A percentile compares a stretch with the other conserved stretches of the same genome.
These are phyloP conservation scores for Zygoascus bituminiphila DNA, from an alignment of 805 yeast genomes.

Conservation along the genomic window DNA sequence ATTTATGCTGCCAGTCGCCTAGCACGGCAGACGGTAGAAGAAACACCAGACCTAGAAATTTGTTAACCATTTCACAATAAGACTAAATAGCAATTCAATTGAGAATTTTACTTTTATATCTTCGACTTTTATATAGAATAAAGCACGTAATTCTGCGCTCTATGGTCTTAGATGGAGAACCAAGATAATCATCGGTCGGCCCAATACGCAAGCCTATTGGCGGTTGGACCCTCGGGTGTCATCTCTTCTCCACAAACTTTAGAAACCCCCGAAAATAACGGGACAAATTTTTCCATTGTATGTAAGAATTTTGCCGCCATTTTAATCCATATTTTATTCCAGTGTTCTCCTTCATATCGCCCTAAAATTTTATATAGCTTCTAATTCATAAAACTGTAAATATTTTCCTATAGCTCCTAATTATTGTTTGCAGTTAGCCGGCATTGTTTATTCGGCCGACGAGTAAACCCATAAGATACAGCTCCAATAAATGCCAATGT, in stretches of 20 bases:
- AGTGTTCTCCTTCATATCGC: background rate
- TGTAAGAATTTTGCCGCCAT: no score
- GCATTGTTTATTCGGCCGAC: background rate
- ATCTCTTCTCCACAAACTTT: background rate
- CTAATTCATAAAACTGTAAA: background rate
- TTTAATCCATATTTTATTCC: no score
- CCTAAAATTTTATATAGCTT: background rate
- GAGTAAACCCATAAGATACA: background rate
- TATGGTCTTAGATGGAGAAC: background rate
- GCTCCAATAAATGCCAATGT: background rate
- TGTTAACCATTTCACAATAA: background rate
- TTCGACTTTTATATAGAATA: background rate
- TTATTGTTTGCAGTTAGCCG: no score
- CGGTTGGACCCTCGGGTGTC: background rate
- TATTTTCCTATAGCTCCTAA: no score
- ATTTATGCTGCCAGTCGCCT: conserved; percentile 11
- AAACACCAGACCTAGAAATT: background rate
- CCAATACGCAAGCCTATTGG: background rate
- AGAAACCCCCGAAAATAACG: background rate
- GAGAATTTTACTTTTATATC: background rate
- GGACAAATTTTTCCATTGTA: no score
- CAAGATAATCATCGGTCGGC: background rate
- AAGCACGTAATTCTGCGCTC: background rate
- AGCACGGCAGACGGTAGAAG: background rate
- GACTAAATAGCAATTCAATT: background rate